Conservation (phyloP, 345 rosid genomes). For the Syzygium oleosum region DNA sequence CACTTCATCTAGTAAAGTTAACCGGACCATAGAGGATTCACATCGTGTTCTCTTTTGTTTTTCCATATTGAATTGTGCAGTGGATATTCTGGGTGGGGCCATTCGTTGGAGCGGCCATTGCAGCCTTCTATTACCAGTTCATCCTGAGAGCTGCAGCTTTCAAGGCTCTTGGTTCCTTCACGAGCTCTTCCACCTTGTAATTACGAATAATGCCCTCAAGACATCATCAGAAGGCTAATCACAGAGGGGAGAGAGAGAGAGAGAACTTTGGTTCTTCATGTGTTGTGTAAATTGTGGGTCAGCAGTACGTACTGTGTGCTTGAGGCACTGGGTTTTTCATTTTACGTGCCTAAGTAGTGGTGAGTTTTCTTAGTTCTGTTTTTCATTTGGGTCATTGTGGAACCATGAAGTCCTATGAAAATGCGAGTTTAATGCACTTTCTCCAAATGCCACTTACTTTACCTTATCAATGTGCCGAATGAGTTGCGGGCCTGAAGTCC, state of each 20-base stretch:
- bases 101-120: conserved; percentile 55
- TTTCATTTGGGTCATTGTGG: neutral
- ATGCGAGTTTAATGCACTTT: neutral
- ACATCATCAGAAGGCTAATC: neutral
- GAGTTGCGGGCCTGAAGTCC: neutral
- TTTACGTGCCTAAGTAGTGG: neutral
- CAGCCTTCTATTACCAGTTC: conserved; percentile 53
- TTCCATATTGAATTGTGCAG: conserved; percentile 12
- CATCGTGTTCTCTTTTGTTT: neutral
- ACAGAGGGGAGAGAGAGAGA: neutral
- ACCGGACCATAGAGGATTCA: neutral
- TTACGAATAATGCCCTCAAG: neutral
- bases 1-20: neutral
- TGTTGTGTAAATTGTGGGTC: neutral
- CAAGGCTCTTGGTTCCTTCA: conserved; percentile 51
- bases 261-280: neutral
- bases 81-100: conserved; percentile 82
- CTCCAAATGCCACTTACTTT: neutral
- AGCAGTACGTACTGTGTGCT: neutral
- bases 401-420: neutral
- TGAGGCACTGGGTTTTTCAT: neutral
- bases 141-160: conserved; percentile 44
- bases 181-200: conserved; percentile 34
- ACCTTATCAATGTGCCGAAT: neutral
- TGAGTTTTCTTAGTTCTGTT: neutral